Evolutionary conservation across 495 filamentous ascomycete species (phyloP).

Genomic region (Lasiosphaeria ovina): DNA sequence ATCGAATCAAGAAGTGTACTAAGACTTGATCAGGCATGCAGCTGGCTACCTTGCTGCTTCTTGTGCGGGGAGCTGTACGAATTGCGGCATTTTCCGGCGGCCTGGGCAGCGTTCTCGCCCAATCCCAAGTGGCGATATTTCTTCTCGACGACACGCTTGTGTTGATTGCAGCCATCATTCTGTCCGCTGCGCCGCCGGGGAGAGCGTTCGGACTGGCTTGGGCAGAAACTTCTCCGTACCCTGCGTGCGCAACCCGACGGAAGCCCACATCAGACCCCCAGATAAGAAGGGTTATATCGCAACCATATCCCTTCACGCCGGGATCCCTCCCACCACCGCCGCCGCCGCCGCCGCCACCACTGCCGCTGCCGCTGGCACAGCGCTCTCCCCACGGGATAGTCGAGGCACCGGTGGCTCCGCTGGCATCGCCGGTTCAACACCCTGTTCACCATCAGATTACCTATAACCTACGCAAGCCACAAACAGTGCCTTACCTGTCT

Average conservation of each 20-base stretch:
- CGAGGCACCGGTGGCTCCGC: background rate
- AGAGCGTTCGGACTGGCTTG: slow-evolving; percentile 30
- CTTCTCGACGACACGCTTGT: slow-evolving; percentile 41
- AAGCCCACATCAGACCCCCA: background rate
- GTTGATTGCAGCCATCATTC: slow-evolving; percentile 30
- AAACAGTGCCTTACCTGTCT: slow-evolving; percentile 13
- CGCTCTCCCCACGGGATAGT: too few relatives aligned
- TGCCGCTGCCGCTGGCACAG: background rate
- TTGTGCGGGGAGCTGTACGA: slow-evolving; percentile 36
- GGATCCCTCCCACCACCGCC: background rate
- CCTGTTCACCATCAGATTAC: slow-evolving; percentile 19
- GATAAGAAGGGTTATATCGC: slow-evolving; percentile 15
- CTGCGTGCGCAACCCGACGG: background rate
- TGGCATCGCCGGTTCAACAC: slow-evolving; percentile 19
- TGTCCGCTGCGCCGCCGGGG: slow-evolving; percentile 25
- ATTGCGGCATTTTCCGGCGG: slow-evolving; percentile 33
- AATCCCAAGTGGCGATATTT: slow-evolving; percentile 28
- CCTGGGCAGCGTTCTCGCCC: slow-evolving; percentile 23
- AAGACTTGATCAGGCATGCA: slow-evolving; percentile 25
- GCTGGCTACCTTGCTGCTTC: slow-evolving; percentile 28
- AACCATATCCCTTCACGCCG: slow-evolving; percentile 6
- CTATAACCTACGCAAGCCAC: slow-evolving; percentile 10
- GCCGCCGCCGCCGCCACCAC: background rate
- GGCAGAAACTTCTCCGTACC: slow-evolving; percentile 29
- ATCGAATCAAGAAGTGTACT: background rate